Base-by-base conservation (phyloP, 2,329 filamentous ascomycete genomes). In the Alternaria angustiovoidea region DNA sequence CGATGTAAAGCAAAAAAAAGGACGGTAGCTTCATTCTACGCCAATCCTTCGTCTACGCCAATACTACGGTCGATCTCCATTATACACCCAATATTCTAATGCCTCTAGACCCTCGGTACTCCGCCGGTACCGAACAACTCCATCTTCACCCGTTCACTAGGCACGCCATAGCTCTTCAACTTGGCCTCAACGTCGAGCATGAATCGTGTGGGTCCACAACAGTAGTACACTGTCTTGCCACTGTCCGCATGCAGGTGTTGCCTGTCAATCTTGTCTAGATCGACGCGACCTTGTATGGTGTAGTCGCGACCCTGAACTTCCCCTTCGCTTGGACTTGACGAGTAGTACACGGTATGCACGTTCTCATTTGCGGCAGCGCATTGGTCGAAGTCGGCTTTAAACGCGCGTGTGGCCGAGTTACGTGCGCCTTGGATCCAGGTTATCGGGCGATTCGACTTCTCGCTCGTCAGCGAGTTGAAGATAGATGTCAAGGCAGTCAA, bases 151-250 rank as follows among this genome's bases (percentile, higher is more conserved):
- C 87, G 85, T 30, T 83, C 82, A n/a, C 78, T 76, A 1, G 81
- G 76, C 1, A 93, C 88, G 0, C 89, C 89, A 56, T 81, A 77
- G 3, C 70, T 79, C 66, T 83, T 78, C 57, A 93, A 79, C 66
- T 80, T 83, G 7, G 78, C 76, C 64, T 86, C 81, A 22, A 86
- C 80, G 38, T 87, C 85, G 9, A 83, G 69, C 91, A 94, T 94
- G 81, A 93, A 94, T 7, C 75, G 73, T 61, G 84, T 82, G 0
- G 91, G 91, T 0, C 91, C 91, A 71, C 91, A 94, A 54, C 92
- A 79, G 68, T 86, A 93, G 75, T 93, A 94, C 70, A 88, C 81
- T 0, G 91, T 83, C 43, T 78, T 78, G 1, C 76, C 51, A 66
- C 89, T 80, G 20, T 81, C 79, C 1, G 89, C 72, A 65, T 84